phyloP scores from a whole-genome alignment of 768 basidiomycete genomes.

The Stropharia rugosoannulata region DNA sequence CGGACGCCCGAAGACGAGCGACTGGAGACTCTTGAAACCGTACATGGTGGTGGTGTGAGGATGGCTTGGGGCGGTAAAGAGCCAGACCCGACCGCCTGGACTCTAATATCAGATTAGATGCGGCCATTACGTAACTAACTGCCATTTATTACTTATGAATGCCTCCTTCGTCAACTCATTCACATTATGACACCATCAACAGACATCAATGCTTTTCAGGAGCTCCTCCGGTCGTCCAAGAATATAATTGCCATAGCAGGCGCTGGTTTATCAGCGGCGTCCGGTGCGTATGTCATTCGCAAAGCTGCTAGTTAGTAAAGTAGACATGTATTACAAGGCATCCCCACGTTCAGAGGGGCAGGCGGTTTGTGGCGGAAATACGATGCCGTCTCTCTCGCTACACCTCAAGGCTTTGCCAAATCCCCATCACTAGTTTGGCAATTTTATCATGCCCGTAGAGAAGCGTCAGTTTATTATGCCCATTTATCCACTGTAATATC shows the following conservation, averaged over 20 bases:
- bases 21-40: conserved; percentile 37
- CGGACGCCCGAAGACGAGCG: conserved; percentile 39
- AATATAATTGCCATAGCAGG: conserved; percentile 43
- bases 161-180: neutral
- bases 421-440: conserved; percentile 59
- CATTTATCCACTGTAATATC: neutral
- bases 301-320: conserved; percentile 5
- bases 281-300: conserved; percentile 35
- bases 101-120: conserved; percentile 30
- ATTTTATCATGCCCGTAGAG: conserved; percentile 64
- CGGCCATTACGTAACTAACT: conserved; percentile 14
- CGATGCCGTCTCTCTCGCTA: conserved; percentile 49
- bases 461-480: conserved; percentile 33
- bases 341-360: conserved; percentile 51
- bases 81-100: conserved; percentile 8
- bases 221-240: conserved; percentile 26
- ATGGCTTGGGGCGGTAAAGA: conserved; percentile 4
- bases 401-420: conserved; percentile 47
- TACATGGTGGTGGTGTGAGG: conserved; percentile 31
- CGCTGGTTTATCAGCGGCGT: conserved; percentile 65
- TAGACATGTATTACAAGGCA: conserved; percentile 21
- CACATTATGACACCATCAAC: conserved; percentile 23
- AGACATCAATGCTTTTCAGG: conserved; percentile 30
- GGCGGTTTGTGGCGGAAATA: conserved; percentile 54
- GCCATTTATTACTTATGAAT: neutral